Evolutionary conservation across 768 basidiomycete species (phyloP).

Genomic region (Tylopilus rubrobrunneus): DNA sequence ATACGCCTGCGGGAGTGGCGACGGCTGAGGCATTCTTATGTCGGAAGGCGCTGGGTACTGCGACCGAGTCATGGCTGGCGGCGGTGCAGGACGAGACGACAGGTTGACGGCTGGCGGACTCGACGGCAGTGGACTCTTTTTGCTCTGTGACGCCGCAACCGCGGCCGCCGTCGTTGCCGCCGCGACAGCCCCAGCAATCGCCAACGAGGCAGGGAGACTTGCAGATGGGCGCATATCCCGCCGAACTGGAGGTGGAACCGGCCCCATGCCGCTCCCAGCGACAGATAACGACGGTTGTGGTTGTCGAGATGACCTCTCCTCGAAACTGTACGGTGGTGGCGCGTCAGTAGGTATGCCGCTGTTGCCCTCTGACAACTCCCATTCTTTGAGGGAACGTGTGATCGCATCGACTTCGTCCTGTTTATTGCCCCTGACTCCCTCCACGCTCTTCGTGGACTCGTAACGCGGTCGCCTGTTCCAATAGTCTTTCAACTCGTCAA

Average conservation of each 20-base stretch:
- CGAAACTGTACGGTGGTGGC: constrained; percentile 69
- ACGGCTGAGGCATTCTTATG: background rate
- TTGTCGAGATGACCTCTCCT: constrained; percentile 16
- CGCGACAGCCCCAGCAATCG: background rate
- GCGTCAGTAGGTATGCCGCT: constrained; percentile 41
- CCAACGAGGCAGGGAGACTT: background rate
- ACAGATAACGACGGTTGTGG: background rate
- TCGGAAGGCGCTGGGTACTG: background rate
- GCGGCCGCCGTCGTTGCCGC: background rate
- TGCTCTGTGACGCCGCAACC: background rate
- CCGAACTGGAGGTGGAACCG: background rate
- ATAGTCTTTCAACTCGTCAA: constrained; percentile 72
- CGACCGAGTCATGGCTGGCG: background rate
- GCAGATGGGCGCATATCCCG: background rate
- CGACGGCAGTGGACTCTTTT: background rate
- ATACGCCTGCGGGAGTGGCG: no score
- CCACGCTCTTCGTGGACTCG: constrained; percentile 27
- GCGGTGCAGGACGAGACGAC: constrained; percentile 9
- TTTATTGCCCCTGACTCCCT: constrained; percentile 6
- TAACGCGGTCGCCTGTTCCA: constrained; percentile 62
- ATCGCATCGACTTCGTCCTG: constrained; percentile 26
- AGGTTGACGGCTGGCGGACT: constrained; percentile 11
- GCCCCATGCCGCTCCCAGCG: background rate
- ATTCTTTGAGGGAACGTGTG: constrained; percentile 40
- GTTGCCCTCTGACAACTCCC: constrained; percentile 26